Percentiles rank a stretch among this genome's conserved stretches.
Evolutionary conservation across 345 rosid genomes (phyloP).

Genomic region (Citrus mangshanensis): DNA sequence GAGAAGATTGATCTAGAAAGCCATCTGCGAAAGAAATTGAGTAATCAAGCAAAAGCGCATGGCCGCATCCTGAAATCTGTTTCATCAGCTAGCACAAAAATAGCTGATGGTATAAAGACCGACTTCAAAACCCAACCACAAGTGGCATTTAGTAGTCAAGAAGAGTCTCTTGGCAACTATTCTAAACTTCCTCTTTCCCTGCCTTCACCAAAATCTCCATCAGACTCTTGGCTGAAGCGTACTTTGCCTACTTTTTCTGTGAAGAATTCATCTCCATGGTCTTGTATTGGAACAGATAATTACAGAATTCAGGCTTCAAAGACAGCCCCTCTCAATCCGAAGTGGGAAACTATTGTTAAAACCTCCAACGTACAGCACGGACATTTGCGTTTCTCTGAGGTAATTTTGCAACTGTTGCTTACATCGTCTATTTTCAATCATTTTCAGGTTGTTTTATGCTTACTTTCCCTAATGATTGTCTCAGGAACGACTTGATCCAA

Average conservation of each 20-base stretch:
- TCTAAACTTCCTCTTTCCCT: conserved; percentile 48
- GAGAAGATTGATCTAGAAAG: conserved; percentile 30
- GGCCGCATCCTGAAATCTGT: conserved; percentile 5
- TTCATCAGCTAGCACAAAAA: conserved; percentile 16
- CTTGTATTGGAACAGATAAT: conserved; percentile 26
- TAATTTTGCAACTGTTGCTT: conserved; percentile 19
- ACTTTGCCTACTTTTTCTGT: conserved; percentile 56
- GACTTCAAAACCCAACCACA: conserved; percentile 29
- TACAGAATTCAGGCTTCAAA: conserved; percentile 30
- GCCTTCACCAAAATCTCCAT: conserved; percentile 80
- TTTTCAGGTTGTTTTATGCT: background rate
- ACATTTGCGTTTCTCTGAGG: conserved; percentile 60
- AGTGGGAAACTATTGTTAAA: conserved; percentile 84
- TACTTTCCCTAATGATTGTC: background rate
- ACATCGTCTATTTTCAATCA: background rate
- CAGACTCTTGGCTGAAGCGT: conserved; percentile 86
- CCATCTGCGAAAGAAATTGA: conserved; percentile 17
- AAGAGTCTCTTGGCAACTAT: conserved; percentile 19
- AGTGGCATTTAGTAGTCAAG: conserved; percentile 24
- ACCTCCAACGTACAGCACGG: conserved; percentile 51
- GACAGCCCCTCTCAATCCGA: conserved; percentile 29
- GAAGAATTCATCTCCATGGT: conserved; percentile 40
- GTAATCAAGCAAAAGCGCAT: conserved; percentile 10
- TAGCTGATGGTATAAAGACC: conserved; percentile 27
- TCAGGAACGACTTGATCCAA: conserved; percentile 40